Conservation (phyloP, 805 yeast species). For the Sporopachydermia lactativora region DNA sequence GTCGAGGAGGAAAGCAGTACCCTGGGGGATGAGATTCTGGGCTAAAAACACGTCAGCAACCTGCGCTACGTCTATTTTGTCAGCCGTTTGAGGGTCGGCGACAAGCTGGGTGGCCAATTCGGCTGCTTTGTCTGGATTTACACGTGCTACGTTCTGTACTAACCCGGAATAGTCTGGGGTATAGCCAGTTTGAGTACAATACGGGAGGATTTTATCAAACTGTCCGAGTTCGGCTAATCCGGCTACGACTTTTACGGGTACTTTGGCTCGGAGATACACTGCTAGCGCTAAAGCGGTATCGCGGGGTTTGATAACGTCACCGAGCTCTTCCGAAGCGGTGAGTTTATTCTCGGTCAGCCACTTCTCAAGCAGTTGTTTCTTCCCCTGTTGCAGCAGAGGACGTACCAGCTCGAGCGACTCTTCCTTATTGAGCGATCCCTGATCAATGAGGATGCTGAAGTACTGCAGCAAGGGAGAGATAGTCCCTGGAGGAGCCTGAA, state of each 20-base stretch:
- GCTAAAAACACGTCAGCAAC: constrained; percentile 89
- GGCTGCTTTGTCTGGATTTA: constrained; percentile 95
- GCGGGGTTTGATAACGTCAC: constrained; percentile 85
- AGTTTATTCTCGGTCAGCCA: constrained; percentile 94
- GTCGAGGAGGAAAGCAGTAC: constrained; percentile 91
- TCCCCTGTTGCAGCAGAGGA: constrained; percentile 91
- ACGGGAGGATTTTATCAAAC: constrained; percentile 90
- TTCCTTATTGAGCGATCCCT: constrained; percentile 81
- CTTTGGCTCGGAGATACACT: constrained; percentile 72
- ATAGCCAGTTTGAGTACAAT: constrained; percentile 78
- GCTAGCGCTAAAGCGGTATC: constrained; percentile 82
- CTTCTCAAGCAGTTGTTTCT: constrained; percentile 86
- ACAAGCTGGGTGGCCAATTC: constrained; percentile 88
- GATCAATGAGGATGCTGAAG: constrained; percentile 80
- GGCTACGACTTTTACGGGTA: constrained; percentile 80
- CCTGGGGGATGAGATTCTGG: constrained; percentile 91
- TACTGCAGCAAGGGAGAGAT: constrained; percentile 90
- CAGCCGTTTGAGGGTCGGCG: constrained; percentile 42
- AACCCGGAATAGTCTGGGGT: constrained; percentile 82
- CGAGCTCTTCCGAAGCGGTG: constrained; percentile 91
- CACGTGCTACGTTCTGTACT: constrained; percentile 80
- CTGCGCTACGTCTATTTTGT: constrained; percentile 63
- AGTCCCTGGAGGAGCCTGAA: constrained; percentile 88
- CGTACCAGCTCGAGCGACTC: constrained; percentile 92
- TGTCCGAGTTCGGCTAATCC: constrained; percentile 92